A percentile compares a stretch with the other conserved stretches of the same genome.
Evolutionary conservation across 202 grass and related monocot genomes (phyloP).

Genomic region (Tripidium arundinaceum): DNA sequence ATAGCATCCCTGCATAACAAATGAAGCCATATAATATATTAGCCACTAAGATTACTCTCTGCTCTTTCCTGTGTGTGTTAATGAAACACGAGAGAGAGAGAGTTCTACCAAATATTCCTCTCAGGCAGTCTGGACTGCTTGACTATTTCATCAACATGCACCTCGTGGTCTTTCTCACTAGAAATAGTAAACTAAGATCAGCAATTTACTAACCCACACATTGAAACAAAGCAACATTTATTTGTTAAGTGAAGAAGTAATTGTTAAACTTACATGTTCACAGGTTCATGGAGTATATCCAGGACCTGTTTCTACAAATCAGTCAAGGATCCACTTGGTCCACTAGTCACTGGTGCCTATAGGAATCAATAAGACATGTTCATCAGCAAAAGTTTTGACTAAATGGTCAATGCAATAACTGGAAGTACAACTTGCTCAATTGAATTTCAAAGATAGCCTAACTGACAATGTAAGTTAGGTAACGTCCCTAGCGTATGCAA

Average conservation of each 20-base stretch:
- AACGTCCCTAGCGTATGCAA: background rate
- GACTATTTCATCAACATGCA: slow-evolving; percentile 75
- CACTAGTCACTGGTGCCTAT: slow-evolving; percentile 20
- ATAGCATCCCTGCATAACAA: slow-evolving; percentile 9
- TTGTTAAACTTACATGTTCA: slow-evolving; percentile 47
- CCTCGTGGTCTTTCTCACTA: slow-evolving; percentile 67
- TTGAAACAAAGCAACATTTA: background rate
- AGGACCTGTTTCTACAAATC: slow-evolving; percentile 64
- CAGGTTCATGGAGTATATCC: slow-evolving; percentile 70
- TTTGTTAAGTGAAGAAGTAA: background rate
- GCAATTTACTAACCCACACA: background rate
- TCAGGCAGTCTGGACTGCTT: slow-evolving; percentile 39
- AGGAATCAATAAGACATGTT: slow-evolving; percentile 10
- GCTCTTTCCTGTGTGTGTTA: background rate
- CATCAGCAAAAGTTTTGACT: background rate
- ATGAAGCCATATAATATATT: background rate
- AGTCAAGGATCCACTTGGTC: slow-evolving; percentile 41
- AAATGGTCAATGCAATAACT: background rate
- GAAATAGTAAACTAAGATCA: background rate
- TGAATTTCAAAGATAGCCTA: slow-evolving; percentile 30
- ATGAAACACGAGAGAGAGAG: background rate
- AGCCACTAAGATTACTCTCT: background rate
- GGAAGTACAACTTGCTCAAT: slow-evolving; percentile 24
- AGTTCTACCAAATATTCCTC: slow-evolving; percentile 40
- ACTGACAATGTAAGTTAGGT: background rate